Evolutionary conservation across 495 filamentous ascomycete genomes (phyloP).

Genomic region (Haplographium delicatum): DNA sequence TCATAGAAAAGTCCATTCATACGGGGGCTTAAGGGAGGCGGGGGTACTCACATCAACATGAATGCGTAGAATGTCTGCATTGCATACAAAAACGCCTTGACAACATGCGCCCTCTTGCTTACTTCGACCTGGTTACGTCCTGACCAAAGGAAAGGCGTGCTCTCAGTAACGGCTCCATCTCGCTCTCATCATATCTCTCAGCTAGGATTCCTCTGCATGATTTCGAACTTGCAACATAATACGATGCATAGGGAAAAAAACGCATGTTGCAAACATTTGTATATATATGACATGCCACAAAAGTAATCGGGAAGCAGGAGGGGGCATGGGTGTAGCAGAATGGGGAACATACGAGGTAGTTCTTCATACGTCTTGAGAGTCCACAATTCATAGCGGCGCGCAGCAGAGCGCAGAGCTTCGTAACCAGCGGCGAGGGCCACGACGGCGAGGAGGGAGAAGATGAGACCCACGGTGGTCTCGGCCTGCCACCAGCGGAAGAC

Average conservation of each 20-base stretch:
- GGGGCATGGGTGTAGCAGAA: neutral
- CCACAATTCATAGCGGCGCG: constrained; percentile 68
- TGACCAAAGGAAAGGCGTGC: constrained; percentile 44
- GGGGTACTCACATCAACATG: constrained; percentile 88
- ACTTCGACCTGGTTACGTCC: constrained; percentile 48
- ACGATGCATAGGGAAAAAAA: too few relatives aligned
- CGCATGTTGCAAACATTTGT: too few relatives aligned
- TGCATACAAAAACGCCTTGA: constrained; percentile 81
- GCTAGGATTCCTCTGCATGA: constrained; percentile 9
- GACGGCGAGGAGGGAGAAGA: constrained; percentile 77
- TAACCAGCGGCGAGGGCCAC: constrained; percentile 82
- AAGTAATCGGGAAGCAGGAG: too few relatives aligned
- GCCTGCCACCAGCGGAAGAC: constrained; percentile 91
- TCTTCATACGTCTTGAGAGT: constrained; percentile 47
- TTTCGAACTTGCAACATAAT: neutral
- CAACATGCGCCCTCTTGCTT: constrained; percentile 59
- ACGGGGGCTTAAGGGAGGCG: neutral
- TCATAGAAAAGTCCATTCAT: neutral
- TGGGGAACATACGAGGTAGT: constrained; percentile 47
- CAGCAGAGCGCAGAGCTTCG: constrained; percentile 74
- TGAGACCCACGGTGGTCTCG: constrained; percentile 59
- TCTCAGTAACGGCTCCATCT: constrained; percentile 43
- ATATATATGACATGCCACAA: too few relatives aligned
- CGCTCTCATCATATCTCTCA: constrained; percentile 13
- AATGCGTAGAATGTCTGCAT: constrained; percentile 98